Conservation (phyloP, 345 rosid genomes). For the Citrus cavaleriei region DNA sequence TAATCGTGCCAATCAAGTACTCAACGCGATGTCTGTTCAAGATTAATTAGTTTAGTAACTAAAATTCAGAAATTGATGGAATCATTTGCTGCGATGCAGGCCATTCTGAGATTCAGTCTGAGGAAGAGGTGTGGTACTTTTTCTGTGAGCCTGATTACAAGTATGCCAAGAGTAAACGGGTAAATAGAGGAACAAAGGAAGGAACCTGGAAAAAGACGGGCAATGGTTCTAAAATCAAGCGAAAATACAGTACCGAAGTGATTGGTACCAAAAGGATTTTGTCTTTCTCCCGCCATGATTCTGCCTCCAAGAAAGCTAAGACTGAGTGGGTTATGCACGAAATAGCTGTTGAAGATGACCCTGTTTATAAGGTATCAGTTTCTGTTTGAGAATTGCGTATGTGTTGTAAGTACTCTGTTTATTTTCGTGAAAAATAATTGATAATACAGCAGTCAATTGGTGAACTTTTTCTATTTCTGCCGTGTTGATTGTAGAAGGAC, state of each 20-base stretch:
- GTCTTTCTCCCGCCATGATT: constrained; percentile 13
- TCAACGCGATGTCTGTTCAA: not conserved
- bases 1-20: not conserved
- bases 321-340: constrained; percentile 12
- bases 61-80: too few species aligned
- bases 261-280: constrained; percentile 40
- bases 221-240: constrained; percentile 12
- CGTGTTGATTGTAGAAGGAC: not conserved
- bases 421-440: not conserved
- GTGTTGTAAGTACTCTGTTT: not conserved
- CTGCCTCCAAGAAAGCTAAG: not conserved
- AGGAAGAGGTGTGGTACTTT: too few species aligned
- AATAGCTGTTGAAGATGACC: not conserved
- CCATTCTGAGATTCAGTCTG: not conserved
- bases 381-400: not conserved
- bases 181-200: constrained; percentile 21
- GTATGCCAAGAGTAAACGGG: not conserved
- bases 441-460: too few species aligned
- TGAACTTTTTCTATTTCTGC: not conserved
- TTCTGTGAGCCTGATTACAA: not conserved
- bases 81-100: not conserved
- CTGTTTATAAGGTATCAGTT: not conserved
- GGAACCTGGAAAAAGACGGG: constrained; percentile 54
- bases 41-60: too few species aligned
- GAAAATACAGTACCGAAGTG: not conserved